These are phyloP conservation scores for Plasmodium gaboni DNA, from an alignment of 169 alveolate genomes.

Conservation along the genomic window DNA sequence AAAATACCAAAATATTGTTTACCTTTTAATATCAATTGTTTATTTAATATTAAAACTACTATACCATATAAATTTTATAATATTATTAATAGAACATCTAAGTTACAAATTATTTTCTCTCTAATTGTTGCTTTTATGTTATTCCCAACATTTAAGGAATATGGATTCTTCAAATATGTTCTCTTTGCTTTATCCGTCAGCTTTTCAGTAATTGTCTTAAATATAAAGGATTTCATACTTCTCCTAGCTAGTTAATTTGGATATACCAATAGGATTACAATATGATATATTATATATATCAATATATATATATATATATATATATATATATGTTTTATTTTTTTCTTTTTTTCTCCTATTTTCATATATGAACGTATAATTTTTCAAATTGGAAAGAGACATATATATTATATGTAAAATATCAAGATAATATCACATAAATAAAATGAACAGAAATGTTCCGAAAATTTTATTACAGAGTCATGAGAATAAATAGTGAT, in stretches of 20 bases:
- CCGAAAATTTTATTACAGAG: too few relatives aligned
- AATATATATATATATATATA: neutral
- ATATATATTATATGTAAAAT: too few relatives aligned
- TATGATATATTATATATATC: neutral
- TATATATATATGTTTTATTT: neutral
- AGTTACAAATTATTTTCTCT: conserved; percentile 32
- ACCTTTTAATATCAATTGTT: conserved; percentile 50
- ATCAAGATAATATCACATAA: too few relatives aligned
- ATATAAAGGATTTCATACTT: conserved; percentile 32
- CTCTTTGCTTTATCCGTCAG: conserved; percentile 14
- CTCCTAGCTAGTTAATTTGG: conserved; percentile 11
- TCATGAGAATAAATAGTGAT: too few relatives aligned
- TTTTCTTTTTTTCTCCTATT: conserved; percentile 12
- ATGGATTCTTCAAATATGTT: conserved; percentile 38
- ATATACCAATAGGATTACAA: neutral
- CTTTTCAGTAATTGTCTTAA: conserved; percentile 18
- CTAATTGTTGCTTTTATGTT: conserved; percentile 7
- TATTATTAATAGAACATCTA: conserved; percentile 29
- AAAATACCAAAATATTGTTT: conserved; percentile 56
- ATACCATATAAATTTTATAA: conserved; percentile 33
- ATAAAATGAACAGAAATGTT: too few relatives aligned
- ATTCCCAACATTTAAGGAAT: conserved; percentile 53
- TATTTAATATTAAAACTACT: conserved; percentile 41
- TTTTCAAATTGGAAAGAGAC: too few relatives aligned
- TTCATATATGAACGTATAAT: neutral